A percentile compares a stretch with the other conserved stretches of the same genome.
phyloP scores from a whole-genome alignment of 306 rosid genomes.

The Acmispon strigosus region DNA sequence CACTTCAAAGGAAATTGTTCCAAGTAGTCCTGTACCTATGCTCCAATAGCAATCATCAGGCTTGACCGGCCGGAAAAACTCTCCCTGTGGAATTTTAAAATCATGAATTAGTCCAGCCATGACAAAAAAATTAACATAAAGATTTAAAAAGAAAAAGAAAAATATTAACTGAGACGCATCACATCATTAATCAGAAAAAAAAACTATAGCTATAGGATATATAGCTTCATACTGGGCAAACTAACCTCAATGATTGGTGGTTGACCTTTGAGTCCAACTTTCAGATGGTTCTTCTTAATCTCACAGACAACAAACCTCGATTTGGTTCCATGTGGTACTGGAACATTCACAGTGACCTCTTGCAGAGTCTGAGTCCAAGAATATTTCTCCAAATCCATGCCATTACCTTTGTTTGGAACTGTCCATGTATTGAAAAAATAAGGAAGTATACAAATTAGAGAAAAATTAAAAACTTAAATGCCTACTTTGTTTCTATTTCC shows the following conservation, averaged over 20 bases:
- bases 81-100: constrained; percentile 44
- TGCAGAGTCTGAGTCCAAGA: constrained; percentile 92
- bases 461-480: not conserved
- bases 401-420: constrained; percentile 83
- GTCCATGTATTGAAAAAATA: constrained; percentile 13
- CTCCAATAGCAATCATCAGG: constrained; percentile 89
- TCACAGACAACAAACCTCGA: constrained; percentile 60
- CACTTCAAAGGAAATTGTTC: not conserved
- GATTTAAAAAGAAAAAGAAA: not conserved
- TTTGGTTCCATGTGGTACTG: constrained; percentile 82
- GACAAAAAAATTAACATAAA: not conserved
- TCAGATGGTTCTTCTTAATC: constrained; percentile 78
- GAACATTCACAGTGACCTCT: constrained; percentile 61
- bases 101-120: not conserved
- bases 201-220: not conserved
- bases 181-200: not conserved
- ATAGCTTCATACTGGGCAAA: not conserved
- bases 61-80: constrained; percentile 50
- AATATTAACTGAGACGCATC: not conserved
- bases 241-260: constrained; percentile 87
- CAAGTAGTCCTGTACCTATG: constrained; percentile 47
- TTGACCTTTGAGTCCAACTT: constrained; percentile 89
- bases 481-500: too few species aligned
- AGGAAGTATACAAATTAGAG: not conserved
- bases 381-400: constrained; percentile 76